Evolutionary conservation across 1,284 basidiomycete species (phyloP).

Genomic region (Naganishia cerealis): DNA sequence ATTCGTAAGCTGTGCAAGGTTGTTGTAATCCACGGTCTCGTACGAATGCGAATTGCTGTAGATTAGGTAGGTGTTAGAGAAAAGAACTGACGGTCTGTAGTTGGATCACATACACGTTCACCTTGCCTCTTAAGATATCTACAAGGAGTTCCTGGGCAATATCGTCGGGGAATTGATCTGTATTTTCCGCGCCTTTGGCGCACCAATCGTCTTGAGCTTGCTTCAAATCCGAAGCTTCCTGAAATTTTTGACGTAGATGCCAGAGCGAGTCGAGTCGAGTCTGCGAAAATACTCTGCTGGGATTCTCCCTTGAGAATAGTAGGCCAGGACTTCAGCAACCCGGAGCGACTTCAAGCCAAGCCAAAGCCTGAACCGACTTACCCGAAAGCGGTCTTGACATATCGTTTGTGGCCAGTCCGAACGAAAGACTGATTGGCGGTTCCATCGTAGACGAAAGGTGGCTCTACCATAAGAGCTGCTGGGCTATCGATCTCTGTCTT

Average conservation of each 20-base stretch:
- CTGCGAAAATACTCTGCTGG: slow-evolving; percentile 55
- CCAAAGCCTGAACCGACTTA: not conserved
- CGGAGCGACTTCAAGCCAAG: slow-evolving; percentile 4
- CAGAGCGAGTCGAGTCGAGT: slow-evolving; percentile 62
- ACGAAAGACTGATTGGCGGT: slow-evolving; percentile 42
- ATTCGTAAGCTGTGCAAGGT: slow-evolving; percentile 64
- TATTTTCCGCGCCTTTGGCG: slow-evolving; percentile 57
- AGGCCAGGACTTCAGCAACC: not conserved
- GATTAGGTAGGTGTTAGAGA: not conserved
- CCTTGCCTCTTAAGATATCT: slow-evolving; percentile 69
- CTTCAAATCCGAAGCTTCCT: slow-evolving; percentile 71
- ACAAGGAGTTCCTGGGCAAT: slow-evolving; percentile 81
- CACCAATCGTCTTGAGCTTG: slow-evolving; percentile 72
- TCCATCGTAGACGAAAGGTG: slow-evolving; percentile 46
- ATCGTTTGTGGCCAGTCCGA: slow-evolving; percentile 47
- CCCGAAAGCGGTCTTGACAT: slow-evolving; percentile 46
- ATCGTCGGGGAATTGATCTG: slow-evolving; percentile 67
- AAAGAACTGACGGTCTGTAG: too few relatives aligned
- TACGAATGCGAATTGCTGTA: slow-evolving; percentile 71
- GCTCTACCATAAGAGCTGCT: slow-evolving; percentile 54
- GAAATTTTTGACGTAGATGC: slow-evolving; percentile 64
- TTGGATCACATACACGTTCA: slow-evolving; percentile 58
- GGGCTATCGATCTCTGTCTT: slow-evolving; percentile 53
- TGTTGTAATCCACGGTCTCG: slow-evolving; percentile 73
- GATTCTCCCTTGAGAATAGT: slow-evolving; percentile 58